phyloP scores from a whole-genome alignment of 1,139 yeast genomes.

The Magnusiomyces fungicola region DNA sequence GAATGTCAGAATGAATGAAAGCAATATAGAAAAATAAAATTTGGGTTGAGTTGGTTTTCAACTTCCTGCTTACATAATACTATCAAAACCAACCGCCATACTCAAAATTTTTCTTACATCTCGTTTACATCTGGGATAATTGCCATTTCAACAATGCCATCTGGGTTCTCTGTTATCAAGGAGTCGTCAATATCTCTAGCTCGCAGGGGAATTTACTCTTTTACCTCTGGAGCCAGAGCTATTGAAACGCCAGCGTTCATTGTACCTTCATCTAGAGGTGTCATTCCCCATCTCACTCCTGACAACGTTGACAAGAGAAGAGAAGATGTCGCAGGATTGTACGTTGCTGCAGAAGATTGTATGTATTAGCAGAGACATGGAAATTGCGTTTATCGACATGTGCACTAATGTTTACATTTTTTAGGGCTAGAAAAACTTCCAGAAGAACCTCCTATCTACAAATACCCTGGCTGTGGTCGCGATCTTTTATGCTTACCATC shows the following conservation, averaged over 20 bases:
- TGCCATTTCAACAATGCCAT: background rate
- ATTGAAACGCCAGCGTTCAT: conserved; percentile 30
- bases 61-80: too few species aligned
- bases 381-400: too few species aligned
- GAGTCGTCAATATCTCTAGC: conserved; percentile 3
- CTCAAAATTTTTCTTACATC: too few species aligned
- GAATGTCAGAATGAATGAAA: too few species aligned
- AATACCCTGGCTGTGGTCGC: conserved; percentile 15
- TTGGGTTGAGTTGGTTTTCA: too few species aligned
- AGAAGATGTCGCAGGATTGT: conserved; percentile 21
- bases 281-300: conserved; percentile 37
- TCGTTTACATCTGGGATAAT: too few species aligned
- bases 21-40: too few species aligned
- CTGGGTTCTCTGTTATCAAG: background rate
- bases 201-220: background rate
- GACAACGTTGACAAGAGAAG: conserved; percentile 27
- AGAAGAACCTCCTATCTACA: conserved; percentile 18
- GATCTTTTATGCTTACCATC: conserved; percentile 23
- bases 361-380: too few species aligned
- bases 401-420: conserved; percentile 17
- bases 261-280: conserved; percentile 35
- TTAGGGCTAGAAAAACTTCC: conserved; percentile 23
- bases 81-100: too few species aligned
- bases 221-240: background rate
- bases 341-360: conserved; percentile 30